Percentiles rank a stretch among this genome's conserved stretches.
phyloP scores from a whole-genome alignment of 23 red algal species.

The Pyropia yezoensis region DNA sequence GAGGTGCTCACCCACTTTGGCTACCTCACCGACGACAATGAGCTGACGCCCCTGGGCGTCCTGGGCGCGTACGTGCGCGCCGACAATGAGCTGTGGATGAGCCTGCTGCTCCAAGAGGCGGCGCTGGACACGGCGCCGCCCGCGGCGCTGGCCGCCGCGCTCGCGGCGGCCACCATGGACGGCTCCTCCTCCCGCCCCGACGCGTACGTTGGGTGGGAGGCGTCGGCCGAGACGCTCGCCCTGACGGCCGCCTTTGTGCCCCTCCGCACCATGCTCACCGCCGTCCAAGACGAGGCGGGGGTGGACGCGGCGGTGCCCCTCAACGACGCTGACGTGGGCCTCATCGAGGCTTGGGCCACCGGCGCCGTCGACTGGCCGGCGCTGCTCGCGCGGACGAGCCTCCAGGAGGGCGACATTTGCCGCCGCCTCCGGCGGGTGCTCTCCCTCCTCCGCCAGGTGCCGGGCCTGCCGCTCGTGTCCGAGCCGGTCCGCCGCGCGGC shows the following conservation, averaged over 20 bases:
- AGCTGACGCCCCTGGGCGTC: constrained; percentile 61
- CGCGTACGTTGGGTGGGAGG: constrained; percentile 25
- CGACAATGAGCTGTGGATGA: constrained; percentile 93
- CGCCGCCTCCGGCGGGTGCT: constrained; percentile 60
- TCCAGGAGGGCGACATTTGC: constrained; percentile 87
- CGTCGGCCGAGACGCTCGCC: constrained; percentile 12
- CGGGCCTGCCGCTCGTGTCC: constrained; percentile 48
- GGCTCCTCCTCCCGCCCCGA: constrained; percentile 9
- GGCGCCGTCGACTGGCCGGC: constrained; percentile 44
- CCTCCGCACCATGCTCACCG: constrained; percentile 13
- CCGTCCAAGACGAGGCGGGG: constrained; percentile 35
- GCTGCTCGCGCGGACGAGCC: constrained; percentile 32
- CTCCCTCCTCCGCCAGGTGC: constrained; percentile 73
- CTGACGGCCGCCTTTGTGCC: constrained; percentile 7
- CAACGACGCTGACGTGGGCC: constrained; percentile 27
- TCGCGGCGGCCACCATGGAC: constrained; percentile 58
- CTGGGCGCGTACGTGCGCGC: constrained; percentile 54
- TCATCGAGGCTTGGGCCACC: constrained; percentile 76
- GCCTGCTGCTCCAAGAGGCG: constrained; percentile 34
- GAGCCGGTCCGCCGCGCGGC: constrained; percentile 43
- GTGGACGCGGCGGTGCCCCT: constrained; percentile 19
- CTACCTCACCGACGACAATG: constrained; percentile 41
- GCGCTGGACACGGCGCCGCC: constrained; percentile 40
- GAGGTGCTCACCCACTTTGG: constrained; percentile 53
- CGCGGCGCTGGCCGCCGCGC: constrained; percentile 49